Percentiles rank a stretch among this genome's conserved stretches.
phyloP scores from a whole-genome alignment of 805 yeast species.

The Saturnispora sekii region DNA sequence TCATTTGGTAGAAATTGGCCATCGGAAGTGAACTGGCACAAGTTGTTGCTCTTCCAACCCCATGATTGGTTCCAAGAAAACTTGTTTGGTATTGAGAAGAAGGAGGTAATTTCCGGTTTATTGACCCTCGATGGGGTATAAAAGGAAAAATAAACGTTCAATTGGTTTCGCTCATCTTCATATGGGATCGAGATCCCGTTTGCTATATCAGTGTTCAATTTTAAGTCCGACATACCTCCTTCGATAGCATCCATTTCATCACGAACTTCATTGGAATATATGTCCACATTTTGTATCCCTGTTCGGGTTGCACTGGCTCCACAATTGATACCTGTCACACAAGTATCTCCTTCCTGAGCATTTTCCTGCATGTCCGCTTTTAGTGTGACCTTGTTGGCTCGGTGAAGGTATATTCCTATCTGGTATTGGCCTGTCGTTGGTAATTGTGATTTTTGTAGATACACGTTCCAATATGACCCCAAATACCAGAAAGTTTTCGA shows the following conservation, averaged over 20 bases:
- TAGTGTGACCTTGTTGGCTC: constrained; percentile 30
- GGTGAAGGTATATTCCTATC: constrained; percentile 47
- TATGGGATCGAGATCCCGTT: constrained; percentile 18
- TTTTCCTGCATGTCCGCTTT: background rate
- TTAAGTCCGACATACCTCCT: constrained; percentile 17
- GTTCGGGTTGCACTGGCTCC: constrained; percentile 17
- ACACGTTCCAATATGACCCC: constrained; percentile 52
- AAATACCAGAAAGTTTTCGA: constrained; percentile 49
- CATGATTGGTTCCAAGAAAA: constrained; percentile 47
- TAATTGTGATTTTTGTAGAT: constrained; percentile 37
- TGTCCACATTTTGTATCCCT: constrained; percentile 33
- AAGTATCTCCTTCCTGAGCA: background rate
- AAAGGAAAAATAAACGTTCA: constrained; percentile 43
- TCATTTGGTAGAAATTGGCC: constrained; percentile 37
- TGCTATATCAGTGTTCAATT: background rate
- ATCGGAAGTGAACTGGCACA: constrained; percentile 42
- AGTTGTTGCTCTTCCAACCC: constrained; percentile 52
- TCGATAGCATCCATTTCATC: constrained; percentile 9
- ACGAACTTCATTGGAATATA: constrained; percentile 23
- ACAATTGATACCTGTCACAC: constrained; percentile 7
- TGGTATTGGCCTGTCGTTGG: constrained; percentile 35
- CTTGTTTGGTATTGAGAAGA: constrained; percentile 44
- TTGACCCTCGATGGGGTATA: constrained; percentile 42
- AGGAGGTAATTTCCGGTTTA: constrained; percentile 39
- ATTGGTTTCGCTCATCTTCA: constrained; percentile 37